Base-by-base conservation (phyloP, 1,284 basidiomycete species). In the Puccinia horiana region DNA sequence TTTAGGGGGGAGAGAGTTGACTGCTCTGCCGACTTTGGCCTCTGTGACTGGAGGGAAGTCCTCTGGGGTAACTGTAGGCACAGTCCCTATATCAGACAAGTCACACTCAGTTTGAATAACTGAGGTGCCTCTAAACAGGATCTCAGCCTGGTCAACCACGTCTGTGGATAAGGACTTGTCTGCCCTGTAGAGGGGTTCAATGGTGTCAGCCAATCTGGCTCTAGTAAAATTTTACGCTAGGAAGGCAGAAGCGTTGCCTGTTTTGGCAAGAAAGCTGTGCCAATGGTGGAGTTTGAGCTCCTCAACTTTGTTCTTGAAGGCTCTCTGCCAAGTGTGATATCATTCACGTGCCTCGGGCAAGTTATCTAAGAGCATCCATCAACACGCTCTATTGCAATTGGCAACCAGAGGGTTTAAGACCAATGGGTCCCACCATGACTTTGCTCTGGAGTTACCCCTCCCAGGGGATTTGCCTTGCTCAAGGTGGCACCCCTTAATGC, bases 331-430 rank as follows among this genome's bases (percentile, higher is more conserved):
- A 1, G 58, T 26, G 18, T 18, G 16, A 23, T 77, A 67, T 16
- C 58, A 77, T 0, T 67, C 35, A 6, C 44, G 4, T 1, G 76
- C 76, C 14, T 77, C 76, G 12, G 40, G 14, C 0, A 32, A 32
- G 11, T 67, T 77, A n/a, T 40, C n/a, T 1, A 65, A 42, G 23
- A 65, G 16, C 76, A 77, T 77, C 76, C 76, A 77, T 23, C 44
- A 1, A 1, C 42, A 23, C 0, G 76, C 76, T 16, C 61, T 44
- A 44, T 77, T 77, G 44, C 26, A 14, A 18, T 32, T 29, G 20
- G 40, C 11, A 2, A 77, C 58, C 20, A 77, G 23, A 3, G 61
- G 76, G 5, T 61, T 26, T 18, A 77, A 40, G 4, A 52, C n/a
- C 29, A 9, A 37, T 14, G 58, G 58, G 29, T 77, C 61, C 63